These are phyloP conservation scores for Plectranthus barbatus DNA, from an alignment of 257 asterid species.

Conservation along the genomic window DNA sequence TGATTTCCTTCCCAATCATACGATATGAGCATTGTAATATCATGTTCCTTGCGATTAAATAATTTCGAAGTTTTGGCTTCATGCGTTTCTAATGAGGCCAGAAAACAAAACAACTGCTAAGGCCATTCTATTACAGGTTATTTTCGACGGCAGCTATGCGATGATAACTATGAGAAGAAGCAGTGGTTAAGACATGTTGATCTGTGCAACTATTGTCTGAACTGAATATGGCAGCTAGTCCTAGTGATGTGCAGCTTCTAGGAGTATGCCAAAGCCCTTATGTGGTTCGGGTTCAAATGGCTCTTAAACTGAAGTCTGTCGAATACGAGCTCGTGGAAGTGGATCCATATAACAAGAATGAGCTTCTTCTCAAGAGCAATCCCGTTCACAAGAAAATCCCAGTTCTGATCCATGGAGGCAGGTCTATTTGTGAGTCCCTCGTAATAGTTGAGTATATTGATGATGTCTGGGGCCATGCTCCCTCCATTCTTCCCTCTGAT, in stretches of 20 bases:
- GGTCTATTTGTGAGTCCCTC: conserved; percentile 21
- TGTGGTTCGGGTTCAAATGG: conserved; percentile 20
- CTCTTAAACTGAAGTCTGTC: conserved; percentile 23
- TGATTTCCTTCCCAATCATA: too few relatives aligned
- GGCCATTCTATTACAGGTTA: too few relatives aligned
- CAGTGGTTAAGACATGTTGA: not conserved
- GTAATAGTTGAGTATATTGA: conserved; percentile 27
- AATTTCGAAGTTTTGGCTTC: too few relatives aligned
- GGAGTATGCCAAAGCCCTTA: conserved; percentile 26
- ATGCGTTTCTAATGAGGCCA: too few relatives aligned
- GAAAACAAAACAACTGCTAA: too few relatives aligned
- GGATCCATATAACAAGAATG: conserved; percentile 15
- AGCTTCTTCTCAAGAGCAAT: conserved; percentile 19
- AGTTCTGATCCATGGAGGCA: conserved; percentile 16
- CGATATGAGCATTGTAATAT: too few relatives aligned
- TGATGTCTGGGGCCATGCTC: conserved; percentile 16
- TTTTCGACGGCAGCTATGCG: not conserved
- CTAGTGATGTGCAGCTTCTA: conserved; percentile 12
- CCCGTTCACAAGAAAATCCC: conserved; percentile 27
- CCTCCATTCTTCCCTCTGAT: not conserved
- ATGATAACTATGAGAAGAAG: not conserved
- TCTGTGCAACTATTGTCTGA: not conserved
- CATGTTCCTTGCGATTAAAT: too few relatives aligned
- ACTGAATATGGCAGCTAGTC: conserved; percentile 6
- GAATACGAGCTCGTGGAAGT: conserved; percentile 15